Evolutionary conservation across 352 stramenopile genomes (phyloP), one percentile per base, ranked within the genome.

Genomic region (Bremia lactucae): DNA sequence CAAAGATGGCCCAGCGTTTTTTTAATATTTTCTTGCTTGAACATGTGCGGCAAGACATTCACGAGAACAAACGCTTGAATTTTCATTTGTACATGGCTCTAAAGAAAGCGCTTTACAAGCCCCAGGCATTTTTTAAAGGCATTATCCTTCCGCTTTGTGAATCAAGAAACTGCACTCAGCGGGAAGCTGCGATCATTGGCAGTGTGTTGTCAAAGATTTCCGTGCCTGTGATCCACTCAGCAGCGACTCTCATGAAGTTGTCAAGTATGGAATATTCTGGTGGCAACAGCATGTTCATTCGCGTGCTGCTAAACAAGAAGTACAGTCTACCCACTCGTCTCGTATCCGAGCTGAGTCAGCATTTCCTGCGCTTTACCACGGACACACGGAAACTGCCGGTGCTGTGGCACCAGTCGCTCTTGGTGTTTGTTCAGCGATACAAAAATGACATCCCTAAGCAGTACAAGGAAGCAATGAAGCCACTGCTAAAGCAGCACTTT

Each of bases 81-180:
- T 99, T 98, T 68, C 96, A 99, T 65, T 81, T 99, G 47, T 99
- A 98, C 76, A 96, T 96, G 77, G 82, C 94, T 23, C 68, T 99
- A 22, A 98, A 98, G 69, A 98, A 98, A 65, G 87, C 87, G 38
- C 72, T 99, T 25, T 99, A 98, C 81, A 99, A 99, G 67, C 96
- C 97, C 8, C 94, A 97, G 36, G 96, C 97, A 15, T 99, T 98
- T 54, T 99, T 98, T 79, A 99, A 99, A 64, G 97, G 96, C 11
- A 97, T 99, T 55, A 82, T 99, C 25, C 84, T 99, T 35, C 97
- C 97, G 14, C 73, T 99, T 1, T 97, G 87, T 37, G 86, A 97
- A 51, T 82, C 83, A 50, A 68, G 74, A 33, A 83, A 97, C 61
- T 99, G 95, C 64, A 98, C 96, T 8, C 72, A 97, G 37, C 81